Evolutionary conservation across 2,329 filamentous ascomycete genomes (phyloP).

Genomic region (Scolecobasidium constrictum): DNA sequence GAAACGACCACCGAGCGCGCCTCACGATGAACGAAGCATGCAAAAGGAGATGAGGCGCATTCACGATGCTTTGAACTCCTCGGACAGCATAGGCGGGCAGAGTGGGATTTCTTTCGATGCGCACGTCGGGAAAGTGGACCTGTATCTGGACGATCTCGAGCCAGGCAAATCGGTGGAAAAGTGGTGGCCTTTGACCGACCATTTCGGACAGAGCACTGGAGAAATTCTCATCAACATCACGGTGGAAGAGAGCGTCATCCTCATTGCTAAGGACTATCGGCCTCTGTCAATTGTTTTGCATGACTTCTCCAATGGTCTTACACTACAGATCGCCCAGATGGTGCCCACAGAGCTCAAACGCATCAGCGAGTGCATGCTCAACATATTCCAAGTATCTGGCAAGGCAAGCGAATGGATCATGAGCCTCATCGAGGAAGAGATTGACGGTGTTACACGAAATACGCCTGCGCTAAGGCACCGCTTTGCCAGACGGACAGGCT

Average conservation of each 20-base stretch:
- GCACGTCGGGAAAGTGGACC: slow-evolving; percentile 63
- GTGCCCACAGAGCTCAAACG: slow-evolving; percentile 67
- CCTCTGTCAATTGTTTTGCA: slow-evolving; percentile 75
- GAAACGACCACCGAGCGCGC: slow-evolving; percentile 31
- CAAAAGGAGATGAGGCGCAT: slow-evolving; percentile 25
- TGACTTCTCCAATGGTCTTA: slow-evolving; percentile 72
- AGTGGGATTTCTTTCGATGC: slow-evolving; percentile 37
- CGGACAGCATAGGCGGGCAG: slow-evolving; percentile 26
- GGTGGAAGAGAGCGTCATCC: slow-evolving; percentile 80
- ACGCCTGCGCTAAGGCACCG: slow-evolving; percentile 55
- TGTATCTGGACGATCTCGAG: slow-evolving; percentile 69
- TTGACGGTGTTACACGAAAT: slow-evolving; percentile 83
- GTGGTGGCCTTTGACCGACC: slow-evolving; percentile 73
- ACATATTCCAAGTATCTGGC: slow-evolving; percentile 91
- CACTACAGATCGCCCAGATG: slow-evolving; percentile 69
- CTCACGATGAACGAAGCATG: slow-evolving; percentile 23
- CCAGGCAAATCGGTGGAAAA: slow-evolving; percentile 70
- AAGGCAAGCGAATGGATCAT: slow-evolving; percentile 81
- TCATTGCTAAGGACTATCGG: slow-evolving; percentile 77
- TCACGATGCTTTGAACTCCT: slow-evolving; percentile 23
- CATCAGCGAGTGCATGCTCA: slow-evolving; percentile 77
- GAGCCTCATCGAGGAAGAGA: slow-evolving; percentile 89
- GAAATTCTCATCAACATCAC: slow-evolving; percentile 75
- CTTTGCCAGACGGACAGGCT: slow-evolving; percentile 60
- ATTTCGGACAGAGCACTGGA: slow-evolving; percentile 64